Evolutionary conservation across 208 protist genomes (phyloP).

Genomic region (Crithidia brevicula): DNA sequence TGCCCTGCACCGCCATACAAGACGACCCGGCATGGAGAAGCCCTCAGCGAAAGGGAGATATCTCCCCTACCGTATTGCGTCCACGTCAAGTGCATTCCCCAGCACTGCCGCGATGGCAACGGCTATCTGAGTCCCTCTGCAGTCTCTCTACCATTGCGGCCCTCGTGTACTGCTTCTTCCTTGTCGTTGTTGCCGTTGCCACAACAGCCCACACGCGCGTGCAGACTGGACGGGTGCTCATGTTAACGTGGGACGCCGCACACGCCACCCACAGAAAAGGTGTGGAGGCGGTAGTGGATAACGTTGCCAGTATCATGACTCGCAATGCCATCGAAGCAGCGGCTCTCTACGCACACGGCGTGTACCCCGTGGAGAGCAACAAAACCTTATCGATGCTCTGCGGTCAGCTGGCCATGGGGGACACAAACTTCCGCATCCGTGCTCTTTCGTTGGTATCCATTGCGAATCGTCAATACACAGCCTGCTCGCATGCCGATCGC

Average conservation of each 20-base stretch:
- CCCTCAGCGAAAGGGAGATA: too few relatives aligned
- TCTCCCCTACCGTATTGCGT: too few relatives aligned
- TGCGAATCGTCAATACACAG: not conserved
- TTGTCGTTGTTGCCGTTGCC: not conserved
- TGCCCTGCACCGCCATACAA: too few relatives aligned
- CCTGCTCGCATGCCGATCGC: not conserved
- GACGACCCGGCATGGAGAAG: too few relatives aligned
- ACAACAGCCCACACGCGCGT: not conserved
- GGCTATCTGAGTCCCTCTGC: not conserved
- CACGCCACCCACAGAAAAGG: not conserved
- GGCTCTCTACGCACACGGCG: not conserved
- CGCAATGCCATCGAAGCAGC: not conserved
- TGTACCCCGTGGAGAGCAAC: conserved; percentile 2
- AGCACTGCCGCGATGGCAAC: not conserved
- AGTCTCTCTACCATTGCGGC: not conserved
- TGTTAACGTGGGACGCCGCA: not conserved
- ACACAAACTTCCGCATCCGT: not conserved
- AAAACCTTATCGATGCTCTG: conserved; percentile 9
- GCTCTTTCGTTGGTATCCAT: not conserved
- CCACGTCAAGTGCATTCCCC: too few relatives aligned
- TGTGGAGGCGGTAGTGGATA: not conserved
- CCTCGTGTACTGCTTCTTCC: not conserved
- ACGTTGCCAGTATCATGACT: not conserved
- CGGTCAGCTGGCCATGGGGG: not conserved
- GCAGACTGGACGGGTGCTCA: not conserved